phyloP scores from a whole-genome alignment of 2,329 filamentous ascomycete species.

The Exophiala dermatitidis region DNA sequence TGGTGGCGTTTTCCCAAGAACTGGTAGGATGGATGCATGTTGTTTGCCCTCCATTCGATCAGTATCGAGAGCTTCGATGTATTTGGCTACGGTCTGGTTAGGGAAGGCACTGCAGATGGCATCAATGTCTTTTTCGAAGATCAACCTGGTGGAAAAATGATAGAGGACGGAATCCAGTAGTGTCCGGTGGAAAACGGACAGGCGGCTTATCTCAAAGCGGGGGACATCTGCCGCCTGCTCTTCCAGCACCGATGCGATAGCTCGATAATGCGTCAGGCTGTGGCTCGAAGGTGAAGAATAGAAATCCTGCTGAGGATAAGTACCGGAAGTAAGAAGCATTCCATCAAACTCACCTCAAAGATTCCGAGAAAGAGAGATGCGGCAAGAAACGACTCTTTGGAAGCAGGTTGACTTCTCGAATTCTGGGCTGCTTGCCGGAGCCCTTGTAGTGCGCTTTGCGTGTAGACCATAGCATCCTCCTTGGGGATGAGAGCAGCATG shows the following conservation, averaged over 20 bases:
- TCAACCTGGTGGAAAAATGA: conserved; percentile 19
- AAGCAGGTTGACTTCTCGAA: neutral
- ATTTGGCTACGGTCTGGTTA: conserved; percentile 11
- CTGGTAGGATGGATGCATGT: conserved; percentile 10
- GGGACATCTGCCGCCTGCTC: conserved; percentile 6
- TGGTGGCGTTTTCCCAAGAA: conserved; percentile 14
- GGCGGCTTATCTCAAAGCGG: conserved; percentile 8
- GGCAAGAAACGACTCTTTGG: conserved; percentile 14
- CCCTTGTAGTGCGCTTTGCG: conserved; percentile 17
- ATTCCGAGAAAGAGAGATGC: conserved; percentile 21
- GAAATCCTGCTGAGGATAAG: conserved; percentile 16
- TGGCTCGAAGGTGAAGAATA: conserved; percentile 11
- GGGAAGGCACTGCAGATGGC: conserved; percentile 15
- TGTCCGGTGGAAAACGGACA: conserved; percentile 16
- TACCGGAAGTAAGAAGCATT: neutral
- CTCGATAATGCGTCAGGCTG: conserved; percentile 18
- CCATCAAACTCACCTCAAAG: conserved; percentile 9
- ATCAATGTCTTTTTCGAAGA: conserved; percentile 18
- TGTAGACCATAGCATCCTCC: conserved; percentile 19
- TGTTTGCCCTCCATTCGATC: neutral
- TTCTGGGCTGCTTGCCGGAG: conserved; percentile 11
- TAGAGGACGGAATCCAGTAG: conserved; percentile 19
- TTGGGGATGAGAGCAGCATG: conserved; percentile 16
- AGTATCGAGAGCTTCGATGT: conserved; percentile 16
- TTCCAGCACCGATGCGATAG: conserved; percentile 17